Evolutionary conservation across 2,329 filamentous ascomycete genomes (phyloP).

Genomic region (Talaromyces funiculosus): DNA sequence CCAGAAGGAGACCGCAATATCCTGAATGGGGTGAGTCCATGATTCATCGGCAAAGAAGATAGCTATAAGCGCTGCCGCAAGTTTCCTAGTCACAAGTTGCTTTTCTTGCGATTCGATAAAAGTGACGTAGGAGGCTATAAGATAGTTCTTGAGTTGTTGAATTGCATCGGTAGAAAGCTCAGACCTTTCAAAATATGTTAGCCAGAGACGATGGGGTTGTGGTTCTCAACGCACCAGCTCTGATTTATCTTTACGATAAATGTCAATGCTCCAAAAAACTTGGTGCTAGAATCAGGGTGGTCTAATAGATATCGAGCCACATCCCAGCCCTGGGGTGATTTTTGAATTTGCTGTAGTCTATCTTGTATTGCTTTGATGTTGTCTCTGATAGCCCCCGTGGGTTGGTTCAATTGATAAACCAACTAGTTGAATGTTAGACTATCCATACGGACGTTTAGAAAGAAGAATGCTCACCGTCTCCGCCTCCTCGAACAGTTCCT

Average conservation of each 20-base stretch:
- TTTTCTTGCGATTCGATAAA: slow-evolving; percentile 35
- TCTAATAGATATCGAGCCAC: slow-evolving; percentile 71
- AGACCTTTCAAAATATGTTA: slow-evolving; percentile 27
- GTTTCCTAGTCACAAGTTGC: slow-evolving; percentile 42
- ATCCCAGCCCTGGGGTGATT: slow-evolving; percentile 75
- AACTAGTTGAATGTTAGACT: slow-evolving; percentile 25
- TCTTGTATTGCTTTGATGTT: slow-evolving; percentile 58
- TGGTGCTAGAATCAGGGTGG: slow-evolving; percentile 65
- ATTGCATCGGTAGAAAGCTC: slow-evolving; percentile 31
- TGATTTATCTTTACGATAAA: slow-evolving; percentile 92
- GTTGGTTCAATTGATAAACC: slow-evolving; percentile 36
- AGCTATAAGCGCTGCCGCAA: slow-evolving; percentile 40
- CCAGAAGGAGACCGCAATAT: slow-evolving; percentile 35
- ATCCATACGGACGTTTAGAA: background rate
- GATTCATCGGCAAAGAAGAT: slow-evolving; percentile 38
- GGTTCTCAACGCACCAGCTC: slow-evolving; percentile 57
- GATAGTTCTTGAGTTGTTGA: slow-evolving; percentile 33
- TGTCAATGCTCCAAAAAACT: slow-evolving; percentile 89
- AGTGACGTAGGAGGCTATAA: slow-evolving; percentile 41
- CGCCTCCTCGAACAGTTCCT: slow-evolving; percentile 26
- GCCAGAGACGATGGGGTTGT: too few relatives aligned
- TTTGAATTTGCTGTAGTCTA: slow-evolving; percentile 71
- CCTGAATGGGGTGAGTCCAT: slow-evolving; percentile 34
- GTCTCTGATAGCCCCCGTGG: slow-evolving; percentile 39
- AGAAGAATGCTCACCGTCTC: slow-evolving; percentile 20